Base-by-base conservation (phyloP, 345 rosid genomes). In the Sisymbrium altissimum region DNA sequence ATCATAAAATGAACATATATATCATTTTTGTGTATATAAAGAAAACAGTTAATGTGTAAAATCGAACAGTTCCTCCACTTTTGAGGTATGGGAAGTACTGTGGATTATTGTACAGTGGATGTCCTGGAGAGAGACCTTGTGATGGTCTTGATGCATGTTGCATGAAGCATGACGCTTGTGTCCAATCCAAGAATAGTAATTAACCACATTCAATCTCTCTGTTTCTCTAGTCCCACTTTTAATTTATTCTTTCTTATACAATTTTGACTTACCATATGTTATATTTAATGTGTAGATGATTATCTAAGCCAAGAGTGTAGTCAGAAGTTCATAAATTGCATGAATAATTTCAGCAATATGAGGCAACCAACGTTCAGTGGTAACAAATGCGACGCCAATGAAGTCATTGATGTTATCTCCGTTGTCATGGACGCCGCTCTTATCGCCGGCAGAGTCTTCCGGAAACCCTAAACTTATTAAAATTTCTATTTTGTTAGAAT, bases 61-160 rank as follows among this genome's bases (percentile, higher is more conserved):
- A 25, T 19, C 68, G 23, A 6, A 57, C 80, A 88, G 97, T 90
- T 77, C 97, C 99, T 6, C 98, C 97, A 52, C 80, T 95, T 30
- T 53, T 92, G 78, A 87, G 99, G 77, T 92, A 95, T 75, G 98
- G 96, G 0, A 95, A 95, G 86, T 92, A 90, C 27, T 95, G 98
- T 40, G 97, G 99, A 50, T 80, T 92, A 4, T 35, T 92, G 6
- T 95, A 90, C 79, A 90, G 92, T 64, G 97, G 97, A 70, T 95
- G 98, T 76, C 92, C 96, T 1, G 97, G 98, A 13, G 96, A 90
- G 72, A 92, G 53, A 70, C 98, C 97, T 9, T 95, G 99, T 33
- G 97, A 95, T 64, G 96, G 89, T 19, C 99, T 95, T 21, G 99
- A 95, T 66, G 84, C 92, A 21, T 92, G 96, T 64, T 95, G 99